Evolutionary conservation across 2,329 filamentous ascomycete genomes (phyloP).

Genomic region (Samsoniella hepiali): DNA sequence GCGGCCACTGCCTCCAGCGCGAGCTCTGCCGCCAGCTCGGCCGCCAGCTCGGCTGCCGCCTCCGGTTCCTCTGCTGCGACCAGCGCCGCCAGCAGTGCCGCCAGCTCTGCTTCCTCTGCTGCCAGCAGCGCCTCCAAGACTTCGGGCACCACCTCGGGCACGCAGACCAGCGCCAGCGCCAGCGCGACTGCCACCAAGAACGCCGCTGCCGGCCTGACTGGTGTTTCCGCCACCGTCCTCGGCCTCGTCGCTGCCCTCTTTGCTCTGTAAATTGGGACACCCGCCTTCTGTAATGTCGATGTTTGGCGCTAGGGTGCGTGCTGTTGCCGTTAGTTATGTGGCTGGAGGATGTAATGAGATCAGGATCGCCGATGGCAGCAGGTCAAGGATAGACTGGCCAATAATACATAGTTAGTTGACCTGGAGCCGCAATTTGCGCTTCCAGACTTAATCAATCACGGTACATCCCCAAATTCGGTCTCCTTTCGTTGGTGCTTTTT

Average conservation of each 20-base stretch:
- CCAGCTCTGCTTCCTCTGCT: slow-evolving; percentile 1
- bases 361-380: slow-evolving; percentile 1
- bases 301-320: neutral
- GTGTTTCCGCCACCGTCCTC: neutral
- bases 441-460: neutral
- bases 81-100: neutral
- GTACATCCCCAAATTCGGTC: neutral
- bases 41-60: slow-evolving; percentile 20
- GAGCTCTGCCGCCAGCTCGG: slow-evolving; percentile 19
- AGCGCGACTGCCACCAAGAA: neutral
- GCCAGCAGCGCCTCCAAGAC: neutral
- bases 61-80: slow-evolving; percentile 17
- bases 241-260: slow-evolving; percentile 15
- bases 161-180: neutral
- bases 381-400: neutral
- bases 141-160: neutral
- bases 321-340: neutral
- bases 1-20: slow-evolving; percentile 23
- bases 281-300: neutral
- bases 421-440: neutral
- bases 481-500: too few relatives aligned
- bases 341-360: slow-evolving; percentile 14
- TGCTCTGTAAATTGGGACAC: slow-evolving; percentile 16
- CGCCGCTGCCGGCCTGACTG: slow-evolving; percentile 14
- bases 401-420: neutral